Conservation (phyloP, 2,329 filamentous ascomycete species). For the Trichoderma pleuroti region DNA sequence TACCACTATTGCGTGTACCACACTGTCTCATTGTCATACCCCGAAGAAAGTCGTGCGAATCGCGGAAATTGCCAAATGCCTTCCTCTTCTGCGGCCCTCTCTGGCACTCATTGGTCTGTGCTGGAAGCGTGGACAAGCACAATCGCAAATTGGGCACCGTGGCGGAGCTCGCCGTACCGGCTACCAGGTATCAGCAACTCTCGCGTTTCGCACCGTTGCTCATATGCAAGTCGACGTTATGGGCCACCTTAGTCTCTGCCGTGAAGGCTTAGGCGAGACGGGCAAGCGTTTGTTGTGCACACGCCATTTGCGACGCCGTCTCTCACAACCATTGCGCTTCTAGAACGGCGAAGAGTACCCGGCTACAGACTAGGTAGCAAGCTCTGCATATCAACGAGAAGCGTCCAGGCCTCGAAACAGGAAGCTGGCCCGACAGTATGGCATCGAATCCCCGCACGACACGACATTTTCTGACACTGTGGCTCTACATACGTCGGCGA, state of each 20-base stretch:
- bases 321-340: background rate
- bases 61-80: background rate
- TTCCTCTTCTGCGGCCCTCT: background rate
- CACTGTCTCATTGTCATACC: background rate
- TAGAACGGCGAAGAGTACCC: slow-evolving; percentile 5
- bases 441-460: slow-evolving; percentile 18
- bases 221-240: slow-evolving; percentile 1
- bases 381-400: background rate
- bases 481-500: background rate
- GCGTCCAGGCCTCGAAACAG: slow-evolving; percentile 2
- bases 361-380: background rate
- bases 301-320: background rate
- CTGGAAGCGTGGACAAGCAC: background rate
- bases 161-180: slow-evolving; percentile 5
- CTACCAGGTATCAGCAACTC: slow-evolving; percentile 12
- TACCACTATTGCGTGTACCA: background rate
- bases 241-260: background rate
- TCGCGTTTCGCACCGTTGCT: background rate
- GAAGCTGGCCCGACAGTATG: slow-evolving; percentile 23
- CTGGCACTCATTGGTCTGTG: slow-evolving; percentile 1
- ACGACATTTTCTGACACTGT: slow-evolving; percentile 13
- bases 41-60: background rate
- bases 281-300: background rate
- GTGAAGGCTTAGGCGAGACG: background rate
- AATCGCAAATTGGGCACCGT: background rate